Conservation (phyloP, 2,329 filamentous ascomycete species). For the Tolypocladium tropicale region DNA sequence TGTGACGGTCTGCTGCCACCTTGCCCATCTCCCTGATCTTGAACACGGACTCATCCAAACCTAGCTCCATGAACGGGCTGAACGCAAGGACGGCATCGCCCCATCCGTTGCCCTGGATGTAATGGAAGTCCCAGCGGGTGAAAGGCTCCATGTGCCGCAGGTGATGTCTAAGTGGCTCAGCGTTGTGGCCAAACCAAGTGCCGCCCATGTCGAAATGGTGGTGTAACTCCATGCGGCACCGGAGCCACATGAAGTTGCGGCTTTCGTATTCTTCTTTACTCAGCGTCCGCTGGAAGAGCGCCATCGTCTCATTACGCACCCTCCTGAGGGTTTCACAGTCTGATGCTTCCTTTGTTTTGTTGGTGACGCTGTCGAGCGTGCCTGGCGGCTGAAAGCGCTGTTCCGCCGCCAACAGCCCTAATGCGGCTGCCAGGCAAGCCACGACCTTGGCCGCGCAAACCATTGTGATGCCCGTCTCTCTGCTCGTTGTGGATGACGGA, state of each 20-base stretch:
- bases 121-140: background rate
- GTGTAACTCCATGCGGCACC: background rate
- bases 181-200: background rate
- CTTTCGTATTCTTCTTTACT: background rate
- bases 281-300: background rate
- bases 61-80: background rate
- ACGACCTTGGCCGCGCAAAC: background rate
- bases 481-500: too few species aligned
- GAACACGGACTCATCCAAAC: background rate
- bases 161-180: too few species aligned
- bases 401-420: background rate
- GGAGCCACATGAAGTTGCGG: constrained; percentile 1
- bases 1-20: background rate
- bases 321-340: background rate
- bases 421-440: background rate
- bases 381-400: background rate
- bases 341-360: background rate
- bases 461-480: background rate
- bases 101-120: background rate
- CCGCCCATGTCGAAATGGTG: background rate
- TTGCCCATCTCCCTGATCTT: background rate
- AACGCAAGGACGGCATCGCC: background rate
- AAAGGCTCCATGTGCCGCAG: too few species aligned
- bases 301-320: background rate
- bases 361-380: background rate